These are phyloP conservation scores for Linum lewisii DNA, from an alignment of 345 rosid species.

Conservation along the genomic window DNA sequence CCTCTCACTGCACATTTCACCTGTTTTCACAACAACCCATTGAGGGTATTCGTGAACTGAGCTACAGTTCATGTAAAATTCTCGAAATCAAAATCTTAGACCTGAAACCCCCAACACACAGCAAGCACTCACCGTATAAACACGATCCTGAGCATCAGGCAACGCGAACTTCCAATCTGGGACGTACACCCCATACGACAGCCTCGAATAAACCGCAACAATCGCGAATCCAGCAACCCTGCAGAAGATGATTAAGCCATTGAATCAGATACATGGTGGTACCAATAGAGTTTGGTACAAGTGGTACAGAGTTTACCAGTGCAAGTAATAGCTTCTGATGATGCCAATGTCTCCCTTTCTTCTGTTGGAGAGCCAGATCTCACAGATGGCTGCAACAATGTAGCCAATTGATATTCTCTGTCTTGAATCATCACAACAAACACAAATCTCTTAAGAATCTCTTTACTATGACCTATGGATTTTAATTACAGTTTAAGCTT, in stretches of 20 bases:
- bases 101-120: no score
- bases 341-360: constrained; percentile 11
- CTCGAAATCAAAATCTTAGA: no score
- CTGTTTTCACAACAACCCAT: constrained; percentile 14
- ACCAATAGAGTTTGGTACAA: constrained; percentile 2
- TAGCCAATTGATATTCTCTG: constrained; percentile 84
- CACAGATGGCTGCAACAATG: constrained; percentile 58
- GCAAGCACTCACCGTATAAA: constrained; percentile 21
- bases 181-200: constrained; percentile 61
- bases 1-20: constrained; percentile 77
- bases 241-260: constrained; percentile 18
- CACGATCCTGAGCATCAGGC: constrained; percentile 23
- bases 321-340: constrained; percentile 26
- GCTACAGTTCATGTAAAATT: neutral
- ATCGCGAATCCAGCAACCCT: constrained; percentile 49
- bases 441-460: neutral
- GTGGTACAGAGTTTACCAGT: constrained; percentile 25
- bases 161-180: constrained; percentile 70
- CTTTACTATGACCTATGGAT: no score
- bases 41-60: no score
- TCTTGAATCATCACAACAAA: constrained; percentile 14
- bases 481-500: neutral
- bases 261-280: neutral
- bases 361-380: constrained; percentile 60
- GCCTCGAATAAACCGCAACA: constrained; percentile 33